A percentile compares a stretch with the other conserved stretches of the same genome.
phyloP scores from a whole-genome alignment of 208 protist genomes.

The Leishmania aethiopica region DNA sequence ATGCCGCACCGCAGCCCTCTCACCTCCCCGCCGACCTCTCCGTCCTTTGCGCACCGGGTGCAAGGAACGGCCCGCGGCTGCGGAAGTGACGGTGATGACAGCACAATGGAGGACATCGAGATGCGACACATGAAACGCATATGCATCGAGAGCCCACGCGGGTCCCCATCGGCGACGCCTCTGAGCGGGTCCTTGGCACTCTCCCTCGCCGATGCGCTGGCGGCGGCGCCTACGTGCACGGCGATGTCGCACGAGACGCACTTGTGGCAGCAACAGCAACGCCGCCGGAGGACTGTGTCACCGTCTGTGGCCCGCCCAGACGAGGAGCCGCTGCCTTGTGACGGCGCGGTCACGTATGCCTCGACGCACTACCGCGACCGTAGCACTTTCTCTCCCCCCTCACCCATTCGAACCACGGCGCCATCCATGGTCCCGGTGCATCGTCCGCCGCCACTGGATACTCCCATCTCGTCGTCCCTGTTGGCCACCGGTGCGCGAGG shows the following conservation, averaged over 20 bases:
- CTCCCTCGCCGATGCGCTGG: constrained; percentile 26
- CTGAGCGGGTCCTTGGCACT: constrained; percentile 3
- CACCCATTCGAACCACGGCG: constrained; percentile 6
- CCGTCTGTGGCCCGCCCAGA: constrained; percentile 39
- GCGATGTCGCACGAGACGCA: constrained; percentile 19
- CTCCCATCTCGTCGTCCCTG: neutral
- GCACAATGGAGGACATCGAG: constrained; percentile 36
- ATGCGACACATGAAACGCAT: constrained; percentile 15
- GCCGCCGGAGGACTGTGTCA: constrained; percentile 29
- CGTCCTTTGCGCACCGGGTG: neutral
- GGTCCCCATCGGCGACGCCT: constrained; percentile 13
- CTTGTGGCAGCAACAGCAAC: constrained; percentile 26
- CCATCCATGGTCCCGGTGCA: constrained; percentile 13
- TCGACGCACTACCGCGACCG: neutral
- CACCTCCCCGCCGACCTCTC: neutral
- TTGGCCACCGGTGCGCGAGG: neutral
- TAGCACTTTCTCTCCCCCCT: constrained; percentile 1
- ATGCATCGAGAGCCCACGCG: constrained; percentile 26
- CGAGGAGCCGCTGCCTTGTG: neutral
- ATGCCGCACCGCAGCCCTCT: neutral
- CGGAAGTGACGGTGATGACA: constrained; percentile 5
- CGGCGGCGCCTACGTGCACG: constrained; percentile 4
- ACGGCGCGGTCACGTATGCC: neutral
- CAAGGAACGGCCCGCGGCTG: neutral
- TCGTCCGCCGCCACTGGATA: neutral